Base-by-base conservation (phyloP, 1,139 yeast species). In the Nakaseomyces sp. region DNA sequence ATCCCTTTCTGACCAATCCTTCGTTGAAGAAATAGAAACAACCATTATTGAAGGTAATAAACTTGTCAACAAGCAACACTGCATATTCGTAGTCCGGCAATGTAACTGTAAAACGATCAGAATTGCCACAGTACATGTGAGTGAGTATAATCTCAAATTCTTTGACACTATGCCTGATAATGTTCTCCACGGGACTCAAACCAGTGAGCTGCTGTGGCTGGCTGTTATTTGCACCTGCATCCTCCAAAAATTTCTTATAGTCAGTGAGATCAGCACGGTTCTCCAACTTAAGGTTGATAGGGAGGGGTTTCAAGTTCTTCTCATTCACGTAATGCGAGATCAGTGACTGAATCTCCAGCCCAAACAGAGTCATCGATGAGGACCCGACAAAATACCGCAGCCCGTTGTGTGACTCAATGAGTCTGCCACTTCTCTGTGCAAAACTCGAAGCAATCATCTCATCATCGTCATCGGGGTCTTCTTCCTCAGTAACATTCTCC, bases 11-110 rank as follows among this genome's bases (percentile, higher is more conserved):
- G 24, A 81, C 85, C 25, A 81, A 58, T 0, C 93, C 93, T 57
- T 83, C 89, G 58, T 86, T 86, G 66, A 85, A 83, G 57, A 85
- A 85, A 63, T 86, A 86, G 60, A 84, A 86, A 54, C 95, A 83
- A 1, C 91, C 93, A 58, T 83, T 91, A 54, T 85, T 81, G 57
- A 82, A 85, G 43, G 81, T 79, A 47, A 84, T 75, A 53, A 85
- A 85, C 0, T 86, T 79, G 55, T 82, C 91, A 13, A 83, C 83
- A 45, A 84, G 67, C 12, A 80, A 63, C 74, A 81, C 74, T 5
- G 94, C 91, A 55, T 82, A 81, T 2, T 87, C 78, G 53, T 81
- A 83, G 10, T 87, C 75, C 0, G 95, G 95, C 28, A 35, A 12
- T 5, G 19, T 20, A 12, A 35, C 28, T 12, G 28, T 35, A 22